Percentiles rank a stretch among this genome's conserved stretches.
These are phyloP conservation scores for Elsinoe fawcettii DNA, from an alignment of 2,329 filamentous ascomycete species.

Conservation along the genomic window DNA sequence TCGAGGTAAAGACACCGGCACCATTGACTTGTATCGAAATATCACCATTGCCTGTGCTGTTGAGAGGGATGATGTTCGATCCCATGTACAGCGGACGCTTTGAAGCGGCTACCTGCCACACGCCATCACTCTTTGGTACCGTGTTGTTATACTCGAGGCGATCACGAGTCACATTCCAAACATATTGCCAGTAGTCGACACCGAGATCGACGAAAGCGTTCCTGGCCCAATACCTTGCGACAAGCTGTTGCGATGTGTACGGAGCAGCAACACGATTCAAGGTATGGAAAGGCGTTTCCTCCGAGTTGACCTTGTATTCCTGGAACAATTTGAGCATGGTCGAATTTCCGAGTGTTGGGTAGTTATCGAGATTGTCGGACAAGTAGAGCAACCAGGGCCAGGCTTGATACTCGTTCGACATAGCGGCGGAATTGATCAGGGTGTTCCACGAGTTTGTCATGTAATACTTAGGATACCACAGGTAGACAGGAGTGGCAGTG, in stretches of 20 bases:
- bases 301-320: constrained; percentile 38
- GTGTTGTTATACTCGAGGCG: constrained; percentile 40
- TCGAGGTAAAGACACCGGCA: constrained; percentile 34
- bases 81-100: constrained; percentile 39
- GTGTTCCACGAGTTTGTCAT: constrained; percentile 43
- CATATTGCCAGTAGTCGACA: constrained; percentile 32
- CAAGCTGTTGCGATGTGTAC: constrained; percentile 30
- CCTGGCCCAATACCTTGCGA: constrained; percentile 45
- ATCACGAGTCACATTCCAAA: constrained; percentile 23
- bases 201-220: constrained; percentile 48
- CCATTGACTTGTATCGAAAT: constrained; percentile 30
- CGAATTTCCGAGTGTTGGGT: constrained; percentile 23
- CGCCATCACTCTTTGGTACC: constrained; percentile 36
- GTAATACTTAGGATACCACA: constrained; percentile 40
- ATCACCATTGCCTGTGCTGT: constrained; percentile 25
- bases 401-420: constrained; percentile 46
- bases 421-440: constrained; percentile 37
- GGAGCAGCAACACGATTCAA: constrained; percentile 33
- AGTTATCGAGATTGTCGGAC: constrained; percentile 42
- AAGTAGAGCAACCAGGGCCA: constrained; percentile 46
- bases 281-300: constrained; percentile 45
- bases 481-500: constrained; percentile 30
- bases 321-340: constrained; percentile 29
- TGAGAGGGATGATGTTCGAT: constrained; percentile 42
- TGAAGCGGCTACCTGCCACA: constrained; percentile 37